Evolutionary conservation across 768 basidiomycete genomes (phyloP).

Genomic region (Auricularia cornea): DNA sequence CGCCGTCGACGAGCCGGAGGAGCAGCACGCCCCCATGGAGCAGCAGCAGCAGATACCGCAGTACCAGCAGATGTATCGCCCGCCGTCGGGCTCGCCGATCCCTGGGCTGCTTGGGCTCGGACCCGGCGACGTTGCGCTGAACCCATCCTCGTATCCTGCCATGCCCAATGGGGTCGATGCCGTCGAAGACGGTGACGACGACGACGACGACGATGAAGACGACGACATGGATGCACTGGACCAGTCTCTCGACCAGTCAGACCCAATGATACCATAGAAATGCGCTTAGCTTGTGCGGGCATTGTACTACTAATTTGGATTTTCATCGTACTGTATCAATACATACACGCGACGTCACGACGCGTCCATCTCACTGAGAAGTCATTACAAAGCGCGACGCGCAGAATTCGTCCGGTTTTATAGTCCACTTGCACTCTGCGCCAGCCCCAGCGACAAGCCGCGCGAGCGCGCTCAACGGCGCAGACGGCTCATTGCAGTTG

Average conservation of each 20-base stretch:
- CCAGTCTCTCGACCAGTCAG: neutral
- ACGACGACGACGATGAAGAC: conserved; percentile 11
- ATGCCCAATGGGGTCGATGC: neutral
- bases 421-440: no score
- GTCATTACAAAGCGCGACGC: no score
- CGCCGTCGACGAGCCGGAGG: conserved; percentile 71
- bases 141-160: neutral
- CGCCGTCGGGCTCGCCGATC: conserved; percentile 27
- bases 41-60: neutral
- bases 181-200: conserved; percentile 5
- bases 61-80: neutral
- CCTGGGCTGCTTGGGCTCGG: conserved; percentile 32
- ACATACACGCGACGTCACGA: no score
- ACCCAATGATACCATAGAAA: no score
- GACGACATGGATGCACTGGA: conserved; percentile 16
- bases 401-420: no score
- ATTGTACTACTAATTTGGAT: no score
- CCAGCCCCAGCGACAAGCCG: no score
- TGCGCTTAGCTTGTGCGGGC: no score
- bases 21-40: neutral
- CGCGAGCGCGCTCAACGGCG: no score
- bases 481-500: no score
- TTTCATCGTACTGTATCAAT: no score
- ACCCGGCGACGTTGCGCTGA: conserved; percentile 9
- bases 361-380: no score